These are phyloP conservation scores for Bretziella fagacearum DNA, from an alignment of 2,329 filamentous ascomycete genomes.

Conservation along the genomic window DNA sequence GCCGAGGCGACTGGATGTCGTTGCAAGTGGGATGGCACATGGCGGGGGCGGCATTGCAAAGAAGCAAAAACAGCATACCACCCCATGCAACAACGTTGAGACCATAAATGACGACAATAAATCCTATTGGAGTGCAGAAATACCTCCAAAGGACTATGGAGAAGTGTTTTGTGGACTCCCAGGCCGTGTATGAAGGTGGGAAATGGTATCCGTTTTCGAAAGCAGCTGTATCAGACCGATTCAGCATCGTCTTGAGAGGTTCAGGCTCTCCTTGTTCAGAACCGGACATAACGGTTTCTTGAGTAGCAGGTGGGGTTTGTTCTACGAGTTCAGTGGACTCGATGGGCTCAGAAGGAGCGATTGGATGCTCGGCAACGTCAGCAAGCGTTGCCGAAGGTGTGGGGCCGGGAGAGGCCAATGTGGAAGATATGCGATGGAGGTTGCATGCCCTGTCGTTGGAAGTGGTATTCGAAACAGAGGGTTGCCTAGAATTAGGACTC, in stretches of 20 bases:
- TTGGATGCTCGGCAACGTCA: conserved; percentile 11
- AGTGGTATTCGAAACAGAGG: conserved; percentile 5
- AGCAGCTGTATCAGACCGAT: conserved; percentile 21
- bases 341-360: background rate
- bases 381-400: background rate
- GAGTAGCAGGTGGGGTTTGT: background rate
- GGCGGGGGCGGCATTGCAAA: conserved; percentile 55
- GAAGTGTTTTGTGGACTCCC: conserved; percentile 39
- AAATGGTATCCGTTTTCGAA: conserved; percentile 52
- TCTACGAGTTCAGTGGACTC: background rate
- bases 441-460: background rate
- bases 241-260: conserved; percentile 1
- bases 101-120: conserved; percentile 61
- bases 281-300: background rate
- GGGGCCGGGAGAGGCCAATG: background rate
- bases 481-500: conserved; percentile 1
- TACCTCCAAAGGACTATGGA: conserved; percentile 52
- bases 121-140: conserved; percentile 56
- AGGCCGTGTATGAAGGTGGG: conserved; percentile 42
- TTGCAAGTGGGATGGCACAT: conserved; percentile 59
- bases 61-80: conserved; percentile 73
- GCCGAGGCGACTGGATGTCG: conserved; percentile 56
- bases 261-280: background rate
- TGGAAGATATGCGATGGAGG: conserved; percentile 7
- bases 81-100: conserved; percentile 79